Evolutionary conservation across 2,329 filamentous ascomycete species (phyloP), one percentile per base, ranked within the genome.

Genomic region (Bipolaris victoriae): DNA sequence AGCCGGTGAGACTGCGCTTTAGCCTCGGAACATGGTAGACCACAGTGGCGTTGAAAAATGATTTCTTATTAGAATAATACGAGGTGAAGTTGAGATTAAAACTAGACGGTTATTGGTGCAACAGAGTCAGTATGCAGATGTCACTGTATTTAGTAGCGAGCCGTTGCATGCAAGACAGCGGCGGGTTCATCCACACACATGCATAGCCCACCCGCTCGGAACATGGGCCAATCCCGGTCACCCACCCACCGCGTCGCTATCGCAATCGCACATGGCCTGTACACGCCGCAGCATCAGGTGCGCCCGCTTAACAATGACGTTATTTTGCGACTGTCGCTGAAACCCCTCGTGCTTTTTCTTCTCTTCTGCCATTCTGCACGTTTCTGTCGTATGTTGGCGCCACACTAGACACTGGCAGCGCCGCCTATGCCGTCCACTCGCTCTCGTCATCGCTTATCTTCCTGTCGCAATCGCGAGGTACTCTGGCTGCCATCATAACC

Each of bases 281-380:
- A 49, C 51, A 65, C 60, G 56, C 61, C 20, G 54, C 61, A 39
- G 55, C 60, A 61, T 67, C 64, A 67, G 10, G 7, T 58, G 51
- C 60, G 59, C 54, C 45, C 55, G 16, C 39, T 40, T 29, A 31
- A 26, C 1, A 16, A 46, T 46, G 43, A 33, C 29, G 43, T 31
- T 16, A 46, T 33, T 46, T 18, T 18, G 16, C 16, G 3, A 15
- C 16, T 18, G n/a, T 33, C 29, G 10, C 29, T 46, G 26, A 46
- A 35, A 16, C 9, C 10, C 16, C 13, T n/a, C 29, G 26, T 20
- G 43, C 26, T 31, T 20, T 20, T 6, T 11, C 26, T 18, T 45
- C 26, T 7, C 10, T 33, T 40, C 9, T 7, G 26, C 2, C 7
- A 3, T 20, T 15, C 4, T 33, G n/a, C n/a, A 10, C 7, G 15